Evolutionary conservation across 2,329 filamentous ascomycete species (phyloP), one percentile per base, ranked within the genome.

Genomic region (Cordyceps cicadae): DNA sequence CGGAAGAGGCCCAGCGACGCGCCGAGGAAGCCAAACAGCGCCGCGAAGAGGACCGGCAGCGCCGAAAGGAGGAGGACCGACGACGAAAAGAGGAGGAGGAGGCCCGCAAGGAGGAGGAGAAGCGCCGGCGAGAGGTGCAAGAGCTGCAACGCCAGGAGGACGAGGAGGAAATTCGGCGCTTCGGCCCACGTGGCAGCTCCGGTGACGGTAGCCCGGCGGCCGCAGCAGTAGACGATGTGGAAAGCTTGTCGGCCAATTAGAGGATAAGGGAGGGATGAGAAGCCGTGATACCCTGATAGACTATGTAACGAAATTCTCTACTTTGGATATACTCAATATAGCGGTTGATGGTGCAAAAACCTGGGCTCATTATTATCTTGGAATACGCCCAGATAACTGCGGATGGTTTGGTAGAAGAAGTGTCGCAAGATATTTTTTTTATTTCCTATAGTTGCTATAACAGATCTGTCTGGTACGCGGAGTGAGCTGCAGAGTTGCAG

Each of bases 171-270:
- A 32, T 60, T 5, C 32, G 19, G 51, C 52, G 59, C 17, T 54
- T 43, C 37, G 45, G 59, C 15, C 51, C 51, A 11, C 51, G 51
- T 12, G 54, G 50, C 17, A 15, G 45, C 5, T 6, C 3, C 24
- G 74, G 69, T 62, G 76, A 76, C 34, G 74, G 74, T 17, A 80
- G 79, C 34, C 9, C 24, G 21, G 46, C 55, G 12, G 37, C 46
- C 34, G 77, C 74, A 66, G 74, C 78, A 17, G 76, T 80, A 3
- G 81, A 83, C 51, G 82, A 81, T 7, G 82, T 80, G 1, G 81
- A 80, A 65, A 84, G 86, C 50, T 65, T 86, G 62, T 77, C 83
- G 21, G 83, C 83, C 19, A 85, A 81, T 66, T 86, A 49, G 26
- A 43, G 41, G 19, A 21, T 3, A 15, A 50, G 4, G 29, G 21